Percentiles rank a stretch among this genome's conserved stretches.
These are phyloP conservation scores for Solanum bukasovii DNA, from an alignment of 257 asterid genomes.

Conservation along the genomic window DNA sequence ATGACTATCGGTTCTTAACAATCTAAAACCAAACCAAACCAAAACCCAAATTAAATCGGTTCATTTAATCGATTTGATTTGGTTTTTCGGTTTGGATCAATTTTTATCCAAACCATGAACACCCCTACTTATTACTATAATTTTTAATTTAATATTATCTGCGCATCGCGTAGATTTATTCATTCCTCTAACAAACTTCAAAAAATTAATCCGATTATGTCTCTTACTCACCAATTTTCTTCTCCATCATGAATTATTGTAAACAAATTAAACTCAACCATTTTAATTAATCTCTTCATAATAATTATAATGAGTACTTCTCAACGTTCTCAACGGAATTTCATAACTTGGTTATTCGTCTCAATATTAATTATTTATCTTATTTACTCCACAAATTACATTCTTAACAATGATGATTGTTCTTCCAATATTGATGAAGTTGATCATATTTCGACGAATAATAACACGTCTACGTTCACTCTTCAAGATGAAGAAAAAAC, in stretches of 20 bases:
- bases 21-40: too few species aligned
- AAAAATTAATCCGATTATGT: background rate
- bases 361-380: background rate
- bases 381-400: background rate
- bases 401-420: background rate
- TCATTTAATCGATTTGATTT: too few species aligned
- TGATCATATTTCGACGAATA: background rate
- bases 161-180: background rate
- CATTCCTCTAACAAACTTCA: background rate
- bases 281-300: background rate
- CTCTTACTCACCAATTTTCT: background rate
- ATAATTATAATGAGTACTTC: background rate
- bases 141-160: background rate
- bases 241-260: background rate
- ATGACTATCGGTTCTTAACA: too few species aligned
- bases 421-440: background rate
- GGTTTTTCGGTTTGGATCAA: too few species aligned
- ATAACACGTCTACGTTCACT: background rate
- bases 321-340: background rate
- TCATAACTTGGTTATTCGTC: background rate
- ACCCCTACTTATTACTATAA: background rate
- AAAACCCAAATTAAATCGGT: too few species aligned
- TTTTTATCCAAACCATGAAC: too few species aligned
- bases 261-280: background rate
- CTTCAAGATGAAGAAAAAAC: background rate